A percentile compares a stretch with the other conserved stretches of the same genome.
Conservation (phyloP, 805 yeast genomes). For the Monosporozyma aerobia region DNA sequence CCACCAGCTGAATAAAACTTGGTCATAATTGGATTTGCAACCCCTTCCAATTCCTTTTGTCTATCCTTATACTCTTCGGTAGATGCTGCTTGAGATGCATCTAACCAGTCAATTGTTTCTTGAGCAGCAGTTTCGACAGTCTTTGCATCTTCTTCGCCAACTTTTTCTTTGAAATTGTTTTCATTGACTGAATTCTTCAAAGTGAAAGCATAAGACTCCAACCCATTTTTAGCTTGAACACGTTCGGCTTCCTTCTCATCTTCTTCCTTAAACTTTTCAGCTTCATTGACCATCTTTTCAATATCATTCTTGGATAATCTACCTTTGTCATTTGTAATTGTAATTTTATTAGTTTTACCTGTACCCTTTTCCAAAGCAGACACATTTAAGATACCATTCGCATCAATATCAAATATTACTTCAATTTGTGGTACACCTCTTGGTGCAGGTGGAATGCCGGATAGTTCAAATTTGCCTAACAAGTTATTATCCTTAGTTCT, state of each 20-base stretch:
- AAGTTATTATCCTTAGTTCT: slow-evolving; percentile 92
- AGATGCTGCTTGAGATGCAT: slow-evolving; percentile 83
- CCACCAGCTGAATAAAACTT: slow-evolving; percentile 93
- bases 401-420: slow-evolving; percentile 94
- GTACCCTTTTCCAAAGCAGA: slow-evolving; percentile 97
- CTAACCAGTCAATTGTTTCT: slow-evolving; percentile 86
- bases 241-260: slow-evolving; percentile 92
- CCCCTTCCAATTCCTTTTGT: slow-evolving; percentile 91
- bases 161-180: slow-evolving; percentile 71
- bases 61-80: slow-evolving; percentile 85
- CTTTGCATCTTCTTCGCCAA: slow-evolving; percentile 58
- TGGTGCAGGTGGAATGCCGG: slow-evolving; percentile 98
- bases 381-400: slow-evolving; percentile 94
- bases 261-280: slow-evolving; percentile 94
- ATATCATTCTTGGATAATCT: slow-evolving; percentile 96
- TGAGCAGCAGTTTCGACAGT: slow-evolving; percentile 70
- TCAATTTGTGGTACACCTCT: slow-evolving; percentile 98
- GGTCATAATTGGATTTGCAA: slow-evolving; percentile 94
- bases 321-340: slow-evolving; percentile 98
- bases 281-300: slow-evolving; percentile 96
- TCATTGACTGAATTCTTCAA: slow-evolving; percentile 76
- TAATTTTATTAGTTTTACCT: slow-evolving; percentile 93
- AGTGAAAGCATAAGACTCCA: slow-evolving; percentile 92
- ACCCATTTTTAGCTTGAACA: slow-evolving; percentile 87
- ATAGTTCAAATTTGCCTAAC: slow-evolving; percentile 91